Conservation (phyloP, 1,139 yeast species). For the Blastobotrys indianensis region DNA sequence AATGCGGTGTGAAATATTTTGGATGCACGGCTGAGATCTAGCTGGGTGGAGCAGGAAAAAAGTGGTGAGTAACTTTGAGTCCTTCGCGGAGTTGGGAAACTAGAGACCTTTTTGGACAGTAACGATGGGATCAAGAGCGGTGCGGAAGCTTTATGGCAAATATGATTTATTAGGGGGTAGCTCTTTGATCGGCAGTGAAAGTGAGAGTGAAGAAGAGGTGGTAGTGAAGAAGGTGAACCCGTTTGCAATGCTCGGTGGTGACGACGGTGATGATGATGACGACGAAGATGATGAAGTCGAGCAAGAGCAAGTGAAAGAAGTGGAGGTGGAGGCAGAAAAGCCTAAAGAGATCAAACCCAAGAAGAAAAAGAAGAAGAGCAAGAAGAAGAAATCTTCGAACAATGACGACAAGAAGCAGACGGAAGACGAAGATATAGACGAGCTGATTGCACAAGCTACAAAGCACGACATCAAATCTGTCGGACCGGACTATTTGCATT, state of each 20-base stretch:
- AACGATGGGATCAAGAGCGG: slow-evolving; percentile 22
- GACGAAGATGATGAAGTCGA: slow-evolving; percentile 25
- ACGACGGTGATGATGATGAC: slow-evolving; percentile 36
- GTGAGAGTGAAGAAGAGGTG: slow-evolving; percentile 11
- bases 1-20: neutral
- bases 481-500: slow-evolving; percentile 22
- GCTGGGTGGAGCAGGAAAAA: slow-evolving; percentile 1
- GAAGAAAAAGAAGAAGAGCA: slow-evolving; percentile 18
- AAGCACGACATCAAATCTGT: slow-evolving; percentile 22
- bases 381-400: slow-evolving; percentile 8
- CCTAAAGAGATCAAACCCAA: slow-evolving; percentile 14
- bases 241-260: slow-evolving; percentile 48
- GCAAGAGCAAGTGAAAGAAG: slow-evolving; percentile 17
- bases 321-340: slow-evolving; percentile 21
- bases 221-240: slow-evolving; percentile 37
- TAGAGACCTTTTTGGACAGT: neutral
- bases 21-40: neutral
- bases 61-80: neutral
- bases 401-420: slow-evolving; percentile 15
- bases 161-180: slow-evolving; percentile 10
- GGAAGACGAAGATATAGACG: slow-evolving; percentile 17
- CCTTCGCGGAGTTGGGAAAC: no score
- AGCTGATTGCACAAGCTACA: slow-evolving; percentile 13
- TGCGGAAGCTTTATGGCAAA: slow-evolving; percentile 20
- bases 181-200: neutral